A percentile compares a stretch with the other conserved stretches of the same genome.
Conservation (phyloP, 352 stramenopile species). For the Elongisporangium senticosum region DNA sequence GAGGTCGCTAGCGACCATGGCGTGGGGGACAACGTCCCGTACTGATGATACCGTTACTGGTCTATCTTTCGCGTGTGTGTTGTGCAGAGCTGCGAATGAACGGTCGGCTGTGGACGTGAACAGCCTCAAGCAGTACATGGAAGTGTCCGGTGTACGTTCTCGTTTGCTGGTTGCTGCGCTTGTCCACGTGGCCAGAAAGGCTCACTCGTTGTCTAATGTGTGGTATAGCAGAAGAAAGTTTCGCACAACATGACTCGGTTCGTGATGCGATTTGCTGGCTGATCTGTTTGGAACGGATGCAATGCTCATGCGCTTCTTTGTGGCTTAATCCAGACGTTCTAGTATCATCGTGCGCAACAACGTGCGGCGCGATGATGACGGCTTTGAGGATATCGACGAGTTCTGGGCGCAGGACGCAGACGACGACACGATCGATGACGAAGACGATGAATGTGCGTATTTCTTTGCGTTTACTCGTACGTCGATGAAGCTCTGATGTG, state of each 20-base stretch:
- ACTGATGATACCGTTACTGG: not conserved
- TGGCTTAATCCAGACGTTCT: conserved; percentile 26
- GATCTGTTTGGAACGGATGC: not conserved
- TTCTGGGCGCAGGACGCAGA: conserved; percentile 75
- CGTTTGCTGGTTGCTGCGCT: not conserved
- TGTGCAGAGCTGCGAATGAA: conserved; percentile 34
- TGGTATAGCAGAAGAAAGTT: conserved; percentile 7
- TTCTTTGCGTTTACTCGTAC: not conserved
- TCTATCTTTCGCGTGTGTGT: not conserved
- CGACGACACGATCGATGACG: conserved; percentile 31
- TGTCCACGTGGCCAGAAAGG: not conserved
- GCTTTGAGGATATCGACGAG: conserved; percentile 85
- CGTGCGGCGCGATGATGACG: conserved; percentile 69
- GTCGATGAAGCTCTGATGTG: conserved; percentile 8
- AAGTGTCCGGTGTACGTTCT: conserved; percentile 22
- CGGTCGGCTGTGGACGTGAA: conserved; percentile 34
- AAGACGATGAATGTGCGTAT: conserved; percentile 29
- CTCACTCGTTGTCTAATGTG: not conserved
- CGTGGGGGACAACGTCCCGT: not conserved
- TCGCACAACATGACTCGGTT: conserved; percentile 14
- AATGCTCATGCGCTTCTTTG: conserved; percentile 1
- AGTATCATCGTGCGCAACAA: conserved; percentile 54
- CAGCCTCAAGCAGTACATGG: conserved; percentile 63
- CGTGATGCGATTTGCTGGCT: conserved; percentile 8
- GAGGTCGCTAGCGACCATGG: not conserved